Evolutionary conservation across 2,329 filamentous ascomycete genomes (phyloP), one percentile per base, ranked within the genome.

Genomic region (Akanthomyces uredinophilus): DNA sequence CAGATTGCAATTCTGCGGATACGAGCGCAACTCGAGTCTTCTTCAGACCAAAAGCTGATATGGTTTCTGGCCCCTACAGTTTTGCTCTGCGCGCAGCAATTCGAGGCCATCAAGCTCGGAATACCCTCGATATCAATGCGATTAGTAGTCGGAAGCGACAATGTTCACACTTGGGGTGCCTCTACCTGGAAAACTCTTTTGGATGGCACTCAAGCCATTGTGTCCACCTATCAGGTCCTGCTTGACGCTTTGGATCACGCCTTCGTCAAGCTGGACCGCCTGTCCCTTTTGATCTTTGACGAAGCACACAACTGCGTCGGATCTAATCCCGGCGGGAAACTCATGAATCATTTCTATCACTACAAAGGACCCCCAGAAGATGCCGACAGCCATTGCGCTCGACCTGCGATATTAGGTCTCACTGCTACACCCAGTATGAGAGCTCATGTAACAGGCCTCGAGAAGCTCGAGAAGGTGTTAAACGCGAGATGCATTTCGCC

Each of bases 231-330:
- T 64, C 87, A 90, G 64, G 82, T 96, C 1, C 79, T 96, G 14
- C 76, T 85, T 3, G 90, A 96, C 73, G 91, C 90, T 3, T 78
- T 96, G 46, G 78, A 75, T 1, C 90, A 95, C 74, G 89, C 82
- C 0, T 96, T 96, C 70, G 82, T 96, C 2, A 78, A 72, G 1
- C 82, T 96, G 68, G 70, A 77, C 0, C 78, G 77, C 2, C 73
- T 96, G 24, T 80, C 87, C 5, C 77, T 96, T 5, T 75, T 96
- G 18, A 82, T 96, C 0, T 90, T 96, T 67, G 92, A 96, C 69
- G 92, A 96, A 85, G 92, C 90, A 11, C 92, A 96, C 70, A 87
- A 92, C 70, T 94, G 90, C 67, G 81, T 80, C 5, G 78, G 79
- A 20, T 85, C 83, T 1, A 82, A 87, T 66, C 79, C 89, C 0